Conservation (phyloP, 2,329 filamentous ascomycete species). For the Scedosporium apiospermum region DNA sequence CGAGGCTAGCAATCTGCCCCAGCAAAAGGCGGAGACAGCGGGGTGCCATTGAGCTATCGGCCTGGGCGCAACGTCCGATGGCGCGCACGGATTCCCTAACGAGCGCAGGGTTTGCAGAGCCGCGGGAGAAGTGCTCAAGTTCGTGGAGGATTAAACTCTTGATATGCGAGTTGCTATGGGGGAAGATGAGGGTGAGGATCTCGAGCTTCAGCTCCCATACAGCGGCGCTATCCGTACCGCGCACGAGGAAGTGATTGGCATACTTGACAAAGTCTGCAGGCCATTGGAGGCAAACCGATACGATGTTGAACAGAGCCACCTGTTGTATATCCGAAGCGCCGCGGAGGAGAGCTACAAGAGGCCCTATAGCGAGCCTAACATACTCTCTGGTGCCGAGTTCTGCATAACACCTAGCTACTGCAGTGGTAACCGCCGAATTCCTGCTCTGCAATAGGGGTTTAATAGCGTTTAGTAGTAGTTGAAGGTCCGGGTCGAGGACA, state of each 20-base stretch:
- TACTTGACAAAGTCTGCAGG: slow-evolving; percentile 81
- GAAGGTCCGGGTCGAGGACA: slow-evolving; percentile 70
- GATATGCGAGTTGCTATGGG: slow-evolving; percentile 62
- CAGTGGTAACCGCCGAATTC: slow-evolving; percentile 85
- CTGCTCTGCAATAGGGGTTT: slow-evolving; percentile 82
- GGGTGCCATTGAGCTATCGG: slow-evolving; percentile 57
- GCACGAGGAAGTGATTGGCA: slow-evolving; percentile 80
- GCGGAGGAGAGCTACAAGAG: slow-evolving; percentile 75
- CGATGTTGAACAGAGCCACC: slow-evolving; percentile 86
- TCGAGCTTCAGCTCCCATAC: slow-evolving; percentile 92
- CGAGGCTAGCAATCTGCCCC: slow-evolving; percentile 77
- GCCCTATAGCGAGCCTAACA: slow-evolving; percentile 66
- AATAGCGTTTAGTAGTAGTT: slow-evolving; percentile 69
- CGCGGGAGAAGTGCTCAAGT: slow-evolving; percentile 83
- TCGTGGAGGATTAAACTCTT: slow-evolving; percentile 88
- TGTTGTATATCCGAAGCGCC: slow-evolving; percentile 81
- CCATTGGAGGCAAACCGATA: slow-evolving; percentile 72
- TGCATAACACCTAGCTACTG: slow-evolving; percentile 75
- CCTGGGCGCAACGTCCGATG: slow-evolving; percentile 87
- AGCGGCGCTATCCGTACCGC: slow-evolving; percentile 65
- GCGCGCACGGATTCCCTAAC: slow-evolving; percentile 85
- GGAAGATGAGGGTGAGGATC: slow-evolving; percentile 82
- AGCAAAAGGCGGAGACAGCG: slow-evolving; percentile 77
- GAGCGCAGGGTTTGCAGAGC: slow-evolving; percentile 56
- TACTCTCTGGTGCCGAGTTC: slow-evolving; percentile 75